phyloP scores from a whole-genome alignment of 1,284 basidiomycete genomes.

The Fomitopsis schrenkii region DNA sequence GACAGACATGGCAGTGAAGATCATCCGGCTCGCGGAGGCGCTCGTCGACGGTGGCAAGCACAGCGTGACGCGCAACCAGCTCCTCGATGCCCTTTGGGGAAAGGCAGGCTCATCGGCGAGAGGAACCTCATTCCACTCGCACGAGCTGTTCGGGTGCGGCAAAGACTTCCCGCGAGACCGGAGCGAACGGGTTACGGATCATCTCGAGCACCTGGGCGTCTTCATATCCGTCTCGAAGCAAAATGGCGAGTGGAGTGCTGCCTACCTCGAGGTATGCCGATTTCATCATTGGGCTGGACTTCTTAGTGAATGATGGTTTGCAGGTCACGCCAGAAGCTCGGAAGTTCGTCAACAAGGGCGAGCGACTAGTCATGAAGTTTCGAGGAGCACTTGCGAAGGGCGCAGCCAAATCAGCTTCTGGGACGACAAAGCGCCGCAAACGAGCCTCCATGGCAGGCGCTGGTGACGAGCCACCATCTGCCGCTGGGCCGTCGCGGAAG shows the following conservation, averaged over 20 bases:
- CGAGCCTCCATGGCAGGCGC: neutral
- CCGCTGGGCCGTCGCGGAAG: neutral
- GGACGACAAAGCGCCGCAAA: neutral
- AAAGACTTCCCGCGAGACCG: conserved; percentile 43
- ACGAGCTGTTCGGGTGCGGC: conserved; percentile 53
- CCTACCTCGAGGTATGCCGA: conserved; percentile 32
- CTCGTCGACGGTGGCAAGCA: neutral
- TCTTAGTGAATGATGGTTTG: too few species aligned
- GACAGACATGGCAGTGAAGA: conserved; percentile 46
- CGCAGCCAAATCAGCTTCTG: neutral
- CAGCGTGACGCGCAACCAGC: conserved; percentile 40
- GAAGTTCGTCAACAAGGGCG: neutral
- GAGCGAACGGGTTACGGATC: conserved; percentile 61
- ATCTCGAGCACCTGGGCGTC: conserved; percentile 42
- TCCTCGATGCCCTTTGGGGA: conserved; percentile 62
- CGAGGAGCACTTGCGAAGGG: neutral
- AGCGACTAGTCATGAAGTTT: conserved; percentile 1
- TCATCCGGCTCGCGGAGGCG: conserved; percentile 45
- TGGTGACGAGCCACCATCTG: neutral
- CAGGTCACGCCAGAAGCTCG: conserved; percentile 2
- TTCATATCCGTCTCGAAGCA: conserved; percentile 21
- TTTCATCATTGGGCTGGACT: too few species aligned
- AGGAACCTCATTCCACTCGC: conserved; percentile 44
- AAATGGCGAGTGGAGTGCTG: conserved; percentile 26
- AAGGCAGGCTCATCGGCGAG: conserved; percentile 46